phyloP scores from a whole-genome alignment of 179 eudicot species.

The Gypsophila paniculata region DNA sequence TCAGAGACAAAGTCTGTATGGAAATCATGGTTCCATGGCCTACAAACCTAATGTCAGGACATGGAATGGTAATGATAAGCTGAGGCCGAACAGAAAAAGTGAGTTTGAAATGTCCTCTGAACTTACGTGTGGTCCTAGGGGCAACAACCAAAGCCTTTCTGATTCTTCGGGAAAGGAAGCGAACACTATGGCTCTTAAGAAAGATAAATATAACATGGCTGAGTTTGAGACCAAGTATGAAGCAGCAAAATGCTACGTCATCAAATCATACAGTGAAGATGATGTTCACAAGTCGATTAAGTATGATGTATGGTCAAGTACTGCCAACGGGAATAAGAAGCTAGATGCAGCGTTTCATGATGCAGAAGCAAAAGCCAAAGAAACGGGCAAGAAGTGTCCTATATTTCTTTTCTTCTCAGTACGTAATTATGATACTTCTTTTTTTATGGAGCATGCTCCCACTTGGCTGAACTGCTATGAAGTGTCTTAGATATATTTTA shows the following conservation, averaged over 20 bases:
- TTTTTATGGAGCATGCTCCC: background rate
- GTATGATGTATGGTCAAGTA: conserved; percentile 92
- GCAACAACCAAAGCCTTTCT: conserved; percentile 32
- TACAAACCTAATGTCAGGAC: conserved; percentile 41
- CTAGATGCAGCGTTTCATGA: conserved; percentile 71
- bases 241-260: conserved; percentile 68
- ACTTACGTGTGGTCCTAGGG: conserved; percentile 74
- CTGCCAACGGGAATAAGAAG: conserved; percentile 75
- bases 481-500: background rate
- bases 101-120: conserved; percentile 46
- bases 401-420: conserved; percentile 88
- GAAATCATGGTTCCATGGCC: conserved; percentile 39
- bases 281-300: conserved; percentile 84
- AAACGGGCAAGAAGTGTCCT: conserved; percentile 55
- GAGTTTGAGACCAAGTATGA: conserved; percentile 58
- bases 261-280: conserved; percentile 93
- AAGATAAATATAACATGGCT: conserved; percentile 46
- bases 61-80: conserved; percentile 45
- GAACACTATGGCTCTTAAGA: conserved; percentile 17
- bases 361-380: conserved; percentile 51
- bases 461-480: background rate
- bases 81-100: conserved; percentile 33
- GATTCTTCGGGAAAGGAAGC: conserved; percentile 32
- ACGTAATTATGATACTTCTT: conserved; percentile 23
- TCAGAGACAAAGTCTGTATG: conserved; percentile 42